A percentile compares a stretch with the other conserved stretches of the same genome.
These are phyloP conservation scores for Graphilbum fragrans DNA, from an alignment of 2,329 filamentous ascomycete species.

Conservation along the genomic window DNA sequence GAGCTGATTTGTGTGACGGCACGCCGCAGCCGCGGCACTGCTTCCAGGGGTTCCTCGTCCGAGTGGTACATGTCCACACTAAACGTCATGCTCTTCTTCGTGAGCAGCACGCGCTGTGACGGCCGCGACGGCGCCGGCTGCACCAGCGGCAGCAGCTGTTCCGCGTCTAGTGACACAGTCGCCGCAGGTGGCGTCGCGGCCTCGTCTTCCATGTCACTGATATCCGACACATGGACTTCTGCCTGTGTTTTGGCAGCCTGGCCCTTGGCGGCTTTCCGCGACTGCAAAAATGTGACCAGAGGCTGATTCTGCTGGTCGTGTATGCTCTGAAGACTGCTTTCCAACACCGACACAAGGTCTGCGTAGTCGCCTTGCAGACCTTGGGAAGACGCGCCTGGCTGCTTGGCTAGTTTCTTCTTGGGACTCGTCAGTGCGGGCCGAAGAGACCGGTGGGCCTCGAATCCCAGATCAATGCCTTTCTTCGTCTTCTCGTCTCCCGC, in stretches of 20 bases:
- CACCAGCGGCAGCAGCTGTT: neutral
- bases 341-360: constrained; percentile 30
- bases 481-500: constrained; percentile 14
- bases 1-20: neutral
- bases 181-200: neutral
- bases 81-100: constrained; percentile 9
- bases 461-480: constrained; percentile 40
- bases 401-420: too few relatives aligned
- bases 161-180: neutral
- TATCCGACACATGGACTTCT: constrained; percentile 29
- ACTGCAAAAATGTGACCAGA: constrained; percentile 3
- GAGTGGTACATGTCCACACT: constrained; percentile 8
- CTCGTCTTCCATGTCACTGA: constrained; percentile 43
- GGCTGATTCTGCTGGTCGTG: constrained; percentile 2
- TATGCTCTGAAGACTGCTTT: too few relatives aligned
- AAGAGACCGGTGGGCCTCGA: constrained; percentile 38
- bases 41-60: constrained; percentile 5
- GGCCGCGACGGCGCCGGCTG: neutral
- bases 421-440: too few relatives aligned
- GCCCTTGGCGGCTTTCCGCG: neutral
- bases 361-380: constrained; percentile 24
- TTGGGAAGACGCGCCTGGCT: neutral
- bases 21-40: neutral
- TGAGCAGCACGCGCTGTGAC: constrained; percentile 4
- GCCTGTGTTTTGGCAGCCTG: neutral